Evolutionary conservation across 441 rosid genomes (phyloP), one percentile per base, ranked within the genome.

Genomic region (Capsella rubella): DNA sequence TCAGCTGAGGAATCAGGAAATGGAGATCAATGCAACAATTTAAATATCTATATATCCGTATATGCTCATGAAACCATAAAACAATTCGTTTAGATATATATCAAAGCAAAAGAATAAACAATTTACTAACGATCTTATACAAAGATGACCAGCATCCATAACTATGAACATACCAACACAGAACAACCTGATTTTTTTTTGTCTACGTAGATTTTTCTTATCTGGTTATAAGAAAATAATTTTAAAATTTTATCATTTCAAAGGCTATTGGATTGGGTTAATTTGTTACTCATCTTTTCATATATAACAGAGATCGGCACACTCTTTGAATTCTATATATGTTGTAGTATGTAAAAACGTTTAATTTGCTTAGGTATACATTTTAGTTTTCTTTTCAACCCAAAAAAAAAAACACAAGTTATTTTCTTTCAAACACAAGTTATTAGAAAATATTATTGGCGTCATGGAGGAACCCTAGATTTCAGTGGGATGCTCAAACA

Each of bases 381-480:
- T 13, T 53, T 63, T 34, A 34, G 6, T 34, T 34, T 34, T 8
- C 37, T 34, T 6, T 34, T 2, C 37, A 34, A 2, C 25, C 25
- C 25, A 2, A 21, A 31, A 6, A 34, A 32, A 34, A 34, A 6
- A 2, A 21, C 25, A 21, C 25, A 21, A 21, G 7, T 32, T 34
- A 52, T 8, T 46, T 56, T 35, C 5, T 57, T 52, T 57, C 18
- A 9, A 16, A 3, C 42, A 16, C 18, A 16, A 16, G 2, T 49
- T 67, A 8, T 59, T 49, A 40, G 4, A 50, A 66, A 29, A 12
- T 51, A 67, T 55, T 76, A 47, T 47, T 63, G 71, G 63, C 66
- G 79, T 69, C 75, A 76, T 76, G 71, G 71, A 69, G 31, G 58
- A 69, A 64, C 75, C 75, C 75, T 76, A 76, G 71, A 63, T 69